Conservation (phyloP, 2,329 filamentous ascomycete genomes). For the Epichloe coenophiala region DNA sequence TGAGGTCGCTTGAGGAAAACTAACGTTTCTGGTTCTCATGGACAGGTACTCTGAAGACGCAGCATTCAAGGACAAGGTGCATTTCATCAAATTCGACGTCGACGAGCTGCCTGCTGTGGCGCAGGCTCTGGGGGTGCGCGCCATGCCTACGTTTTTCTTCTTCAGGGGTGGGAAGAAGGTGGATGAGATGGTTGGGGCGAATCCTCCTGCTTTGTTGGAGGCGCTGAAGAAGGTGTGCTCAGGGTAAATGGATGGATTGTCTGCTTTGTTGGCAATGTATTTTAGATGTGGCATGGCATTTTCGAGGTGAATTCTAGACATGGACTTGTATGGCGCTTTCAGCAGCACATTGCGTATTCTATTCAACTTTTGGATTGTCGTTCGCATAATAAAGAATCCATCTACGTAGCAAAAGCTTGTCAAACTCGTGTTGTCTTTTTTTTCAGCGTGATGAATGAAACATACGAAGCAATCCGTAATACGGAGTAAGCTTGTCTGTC, state of each 20-base stretch:
- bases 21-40: background rate
- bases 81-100: constrained; percentile 84
- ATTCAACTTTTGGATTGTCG: too few species aligned
- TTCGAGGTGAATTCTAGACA: background rate
- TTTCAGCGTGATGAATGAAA: too few species aligned
- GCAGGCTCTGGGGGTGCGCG: constrained; percentile 63
- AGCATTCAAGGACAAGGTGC: constrained; percentile 41
- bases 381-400: too few species aligned
- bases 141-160: constrained; percentile 83
- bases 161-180: constrained; percentile 69
- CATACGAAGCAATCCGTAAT: too few species aligned
- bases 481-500: too few species aligned
- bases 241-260: too few species aligned
- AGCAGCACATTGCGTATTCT: too few species aligned
- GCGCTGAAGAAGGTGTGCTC: constrained; percentile 6
- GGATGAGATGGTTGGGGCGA: constrained; percentile 64
- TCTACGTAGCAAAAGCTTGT: too few species aligned
- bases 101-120: constrained; percentile 65
- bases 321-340: too few species aligned
- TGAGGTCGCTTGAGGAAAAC: too few species aligned
- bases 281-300: background rate
- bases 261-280: background rate
- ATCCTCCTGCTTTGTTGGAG: constrained; percentile 46
- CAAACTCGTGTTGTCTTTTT: too few species aligned
- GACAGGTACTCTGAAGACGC: constrained; percentile 21